Conservation (phyloP, 2,329 filamentous ascomycete genomes). For the Bipolaris oryzae region DNA sequence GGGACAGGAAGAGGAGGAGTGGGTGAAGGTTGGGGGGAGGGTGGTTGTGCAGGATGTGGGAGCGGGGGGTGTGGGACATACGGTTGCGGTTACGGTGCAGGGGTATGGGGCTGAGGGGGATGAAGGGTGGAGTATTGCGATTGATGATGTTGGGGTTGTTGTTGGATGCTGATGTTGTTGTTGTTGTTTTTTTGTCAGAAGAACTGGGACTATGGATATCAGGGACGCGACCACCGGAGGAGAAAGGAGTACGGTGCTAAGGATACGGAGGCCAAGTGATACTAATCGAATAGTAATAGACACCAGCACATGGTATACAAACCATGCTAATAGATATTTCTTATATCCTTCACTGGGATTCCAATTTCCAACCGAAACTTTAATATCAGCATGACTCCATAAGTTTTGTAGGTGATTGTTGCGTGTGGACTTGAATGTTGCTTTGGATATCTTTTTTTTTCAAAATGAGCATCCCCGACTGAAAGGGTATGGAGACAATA, state of each 20-base stretch:
- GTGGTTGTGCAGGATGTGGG: conserved; percentile 9
- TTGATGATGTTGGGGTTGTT: conserved; percentile 25
- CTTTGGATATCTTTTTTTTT: neutral
- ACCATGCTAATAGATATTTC: neutral
- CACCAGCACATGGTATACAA: neutral
- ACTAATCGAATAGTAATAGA: neutral
- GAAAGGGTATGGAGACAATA: neutral
- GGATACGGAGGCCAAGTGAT: neutral
- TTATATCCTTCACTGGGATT: neutral
- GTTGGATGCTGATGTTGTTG: conserved; percentile 12
- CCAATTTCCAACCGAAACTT: neutral
- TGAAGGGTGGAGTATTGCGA: conserved; percentile 17
- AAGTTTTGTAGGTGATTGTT: neutral
- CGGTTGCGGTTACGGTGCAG: conserved; percentile 20
- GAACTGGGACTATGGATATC: neutral
- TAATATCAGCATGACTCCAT: neutral
- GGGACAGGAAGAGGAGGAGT: conserved; percentile 3
- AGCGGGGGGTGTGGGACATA: conserved; percentile 11
- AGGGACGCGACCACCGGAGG: neutral
- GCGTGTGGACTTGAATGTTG: neutral
- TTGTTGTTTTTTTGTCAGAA: too few species aligned
- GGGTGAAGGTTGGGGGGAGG: conserved; percentile 19
- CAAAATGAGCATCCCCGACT: neutral
- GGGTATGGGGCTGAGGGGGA: conserved; percentile 16
- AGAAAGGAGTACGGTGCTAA: neutral